A percentile compares a stretch with the other conserved stretches of the same genome.
Conservation (phyloP, 306 rosid genomes). For the Quercus ilex region DNA sequence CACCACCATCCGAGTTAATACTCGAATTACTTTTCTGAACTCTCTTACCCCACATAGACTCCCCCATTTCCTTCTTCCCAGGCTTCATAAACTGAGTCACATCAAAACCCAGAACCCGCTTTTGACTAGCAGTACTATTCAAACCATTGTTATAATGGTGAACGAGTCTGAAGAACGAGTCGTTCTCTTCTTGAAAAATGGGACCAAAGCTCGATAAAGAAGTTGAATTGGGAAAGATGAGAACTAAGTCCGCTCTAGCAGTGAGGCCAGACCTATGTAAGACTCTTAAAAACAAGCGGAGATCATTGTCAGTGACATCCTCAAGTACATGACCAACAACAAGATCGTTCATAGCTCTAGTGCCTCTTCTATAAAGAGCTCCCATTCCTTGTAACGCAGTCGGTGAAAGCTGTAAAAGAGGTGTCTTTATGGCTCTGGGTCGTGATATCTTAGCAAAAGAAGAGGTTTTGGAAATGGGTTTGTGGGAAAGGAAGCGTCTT, state of each 20-base stretch:
- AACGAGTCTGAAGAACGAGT: slow-evolving; percentile 48
- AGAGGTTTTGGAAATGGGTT: not conserved
- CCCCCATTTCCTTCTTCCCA: slow-evolving; percentile 18
- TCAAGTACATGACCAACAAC: slow-evolving; percentile 61
- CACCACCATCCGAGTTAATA: slow-evolving; percentile 9
- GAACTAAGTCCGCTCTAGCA: slow-evolving; percentile 57
- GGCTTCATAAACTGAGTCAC: slow-evolving; percentile 38
- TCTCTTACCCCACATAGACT: slow-evolving; percentile 67
- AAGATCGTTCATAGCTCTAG: slow-evolving; percentile 71
- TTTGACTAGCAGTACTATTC: slow-evolving; percentile 25
- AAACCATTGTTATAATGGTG: slow-evolving; percentile 9
- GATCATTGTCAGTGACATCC: slow-evolving; percentile 42
- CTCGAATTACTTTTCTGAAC: slow-evolving; percentile 10
- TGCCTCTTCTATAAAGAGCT: slow-evolving; percentile 62
- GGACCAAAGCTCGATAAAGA: slow-evolving; percentile 24
- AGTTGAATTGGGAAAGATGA: slow-evolving; percentile 48
- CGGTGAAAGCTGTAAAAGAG: not conserved
- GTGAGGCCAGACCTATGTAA: slow-evolving; percentile 69
- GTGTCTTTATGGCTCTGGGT: not conserved
- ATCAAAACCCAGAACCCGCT: slow-evolving; percentile 38
- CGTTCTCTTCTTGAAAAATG: slow-evolving; percentile 50
- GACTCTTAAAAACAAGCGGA: slow-evolving; percentile 60
- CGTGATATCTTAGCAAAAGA: no score
- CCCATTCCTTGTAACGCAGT: slow-evolving; percentile 78
- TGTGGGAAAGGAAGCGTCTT: slow-evolving; percentile 29